Base-by-base conservation (phyloP, 441 rosid genomes). In the Corymbia calophylla region DNA sequence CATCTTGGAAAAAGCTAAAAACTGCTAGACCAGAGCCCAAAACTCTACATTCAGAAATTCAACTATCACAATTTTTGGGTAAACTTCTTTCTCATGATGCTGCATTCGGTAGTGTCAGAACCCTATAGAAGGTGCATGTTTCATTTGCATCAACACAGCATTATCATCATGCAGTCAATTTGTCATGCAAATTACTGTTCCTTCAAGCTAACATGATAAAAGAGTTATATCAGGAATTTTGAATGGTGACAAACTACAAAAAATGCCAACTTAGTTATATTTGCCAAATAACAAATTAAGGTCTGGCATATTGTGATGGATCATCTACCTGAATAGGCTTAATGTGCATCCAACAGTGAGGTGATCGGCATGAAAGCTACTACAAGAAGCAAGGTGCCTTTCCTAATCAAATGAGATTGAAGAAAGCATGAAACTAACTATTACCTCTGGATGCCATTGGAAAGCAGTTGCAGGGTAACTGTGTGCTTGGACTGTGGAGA, bases 361-460 rank as follows among this genome's bases (percentile, higher is more conserved):
- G 44, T 39, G 51, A 73, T 73, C 49, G 8, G 84, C 44, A 73
- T 23, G n/a, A 39, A 73, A 73, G 51, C 84, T 73, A 73, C 84
- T 21, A 39, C 84, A 39, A 11, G 84, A 73, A 73, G 84, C 84
- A 39, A 73, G 23, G 3, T 2, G 1, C 51, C n/a, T 21, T 73
- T 39, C 84, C 9, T 39, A 39, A 73, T 4, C 51, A 73, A 39
- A 39, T 23, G 51, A 39, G 14, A 39, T 39, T 39, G n/a, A 86
- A 68, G 55, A 86, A 86, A 60, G n/a, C 29, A 54, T 14, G 9
- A 86, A 54, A 55, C 49, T 54, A 31, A 55, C 9, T 4, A 54
- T 55, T 94, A 97, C 99, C 98, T 97, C 99, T 11, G 99, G 99
- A 93, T 97, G 99, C 99, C 99, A 97, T 82, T 97, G 99, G 93